Evolutionary conservation across 768 basidiomycete species (phyloP), one percentile per base, ranked within the genome.

Genomic region (Epithele typhae): DNA sequence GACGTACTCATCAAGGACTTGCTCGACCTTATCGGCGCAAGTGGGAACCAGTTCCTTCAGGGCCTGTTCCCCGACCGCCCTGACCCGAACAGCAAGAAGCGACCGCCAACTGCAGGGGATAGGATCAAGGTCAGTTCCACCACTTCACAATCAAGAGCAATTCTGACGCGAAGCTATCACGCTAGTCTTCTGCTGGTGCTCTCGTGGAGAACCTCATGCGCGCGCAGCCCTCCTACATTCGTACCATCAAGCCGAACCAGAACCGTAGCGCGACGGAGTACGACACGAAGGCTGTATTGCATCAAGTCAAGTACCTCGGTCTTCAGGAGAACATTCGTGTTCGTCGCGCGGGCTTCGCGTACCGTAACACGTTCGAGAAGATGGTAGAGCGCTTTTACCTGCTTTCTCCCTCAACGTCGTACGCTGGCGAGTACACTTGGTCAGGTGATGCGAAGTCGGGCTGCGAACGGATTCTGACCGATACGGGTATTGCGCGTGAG

Each of bases 391-490:
- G 96, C 51, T 99, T 99, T 68, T 99, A 98, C 64, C 75, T 99
- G 22, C 69, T 99, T 19, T 98, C 96, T 7, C 87, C 92, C 3
- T 81, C 89, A 33, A 96, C 96, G 0, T 97, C 94, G 2, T 99
- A 98, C 58, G 96, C 96, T 7, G 96, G 96, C 48, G 96, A 99
- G 66, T 99, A 99, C 64, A 99, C 80, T 27, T 99, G 96, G 96
- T 72, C 81, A 43, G 92, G 94, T 5, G 90, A 94, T 57, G 59
- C 92, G 11, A 84, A 85, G 63, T 87, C 92, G 4, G 96, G 91
- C 12, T 99, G 96, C 62, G 82, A 92, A 64, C 81, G 82, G 56
- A 98, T 99, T 51, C 71, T 99, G 42, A 88, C 80, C 52, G 96
- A 98, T 59, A 95, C 93, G 11, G 95, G 96, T 22, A 98, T 99